Evolutionary conservation across 129 eudicot species (phyloP).

Genomic region (Helianthus tuberosus): DNA sequence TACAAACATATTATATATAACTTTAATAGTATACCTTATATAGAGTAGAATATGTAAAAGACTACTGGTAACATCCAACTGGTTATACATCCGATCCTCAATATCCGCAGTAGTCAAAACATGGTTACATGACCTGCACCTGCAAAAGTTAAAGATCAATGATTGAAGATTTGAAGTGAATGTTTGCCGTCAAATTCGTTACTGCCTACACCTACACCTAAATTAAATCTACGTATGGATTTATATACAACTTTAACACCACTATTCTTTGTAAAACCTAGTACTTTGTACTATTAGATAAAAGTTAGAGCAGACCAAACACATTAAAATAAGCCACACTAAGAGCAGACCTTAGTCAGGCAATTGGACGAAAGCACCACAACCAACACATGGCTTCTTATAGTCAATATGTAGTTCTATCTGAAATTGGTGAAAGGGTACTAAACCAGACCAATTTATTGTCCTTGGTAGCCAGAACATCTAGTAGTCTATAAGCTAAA

Average conservation of each 20-base stretch:
- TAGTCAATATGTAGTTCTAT: conserved; percentile 29
- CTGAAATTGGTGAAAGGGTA: too few species aligned
- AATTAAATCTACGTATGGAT: not conserved
- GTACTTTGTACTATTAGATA: not conserved
- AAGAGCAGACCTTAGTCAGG: conserved; percentile 61
- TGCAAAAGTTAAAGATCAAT: conserved; percentile 21
- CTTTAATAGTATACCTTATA: conserved; percentile 10
- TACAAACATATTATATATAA: too few species aligned
- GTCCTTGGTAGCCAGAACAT: too few species aligned
- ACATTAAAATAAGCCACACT: not conserved
- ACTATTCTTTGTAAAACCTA: not conserved
- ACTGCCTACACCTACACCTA: too few species aligned
- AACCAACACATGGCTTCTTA: conserved; percentile 73
- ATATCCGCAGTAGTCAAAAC: conserved; percentile 74
- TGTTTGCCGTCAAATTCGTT: not conserved
- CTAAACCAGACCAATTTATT: too few species aligned
- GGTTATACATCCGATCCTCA: conserved; percentile 89
- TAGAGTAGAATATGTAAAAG: conserved; percentile 85
- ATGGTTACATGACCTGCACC: conserved; percentile 91
- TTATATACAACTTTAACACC: not conserved
- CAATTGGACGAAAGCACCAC: conserved; percentile 63
- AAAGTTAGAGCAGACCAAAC: not conserved
- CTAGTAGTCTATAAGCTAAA: too few species aligned
- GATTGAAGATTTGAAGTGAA: not conserved
- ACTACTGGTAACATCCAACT: conserved; percentile 78